A percentile compares a stretch with the other conserved stretches of the same genome.
phyloP scores from a whole-genome alignment of 345 rosid genomes.

The Raphanus sativus region DNA sequence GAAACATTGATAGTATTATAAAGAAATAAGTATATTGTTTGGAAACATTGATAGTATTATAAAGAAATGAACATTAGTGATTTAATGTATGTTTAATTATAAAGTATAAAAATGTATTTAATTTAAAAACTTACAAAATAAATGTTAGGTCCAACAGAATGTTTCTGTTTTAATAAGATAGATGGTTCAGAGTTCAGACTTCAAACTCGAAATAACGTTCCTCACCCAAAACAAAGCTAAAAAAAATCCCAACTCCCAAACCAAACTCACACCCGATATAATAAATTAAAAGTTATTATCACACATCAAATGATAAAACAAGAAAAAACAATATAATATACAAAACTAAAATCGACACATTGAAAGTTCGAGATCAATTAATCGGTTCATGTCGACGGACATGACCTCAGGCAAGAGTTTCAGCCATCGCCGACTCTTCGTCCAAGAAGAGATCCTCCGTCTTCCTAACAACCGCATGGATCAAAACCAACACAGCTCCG shows the following conservation, averaged over 20 bases:
- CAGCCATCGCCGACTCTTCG: constrained; percentile 49
- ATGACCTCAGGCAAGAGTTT: constrained; percentile 35
- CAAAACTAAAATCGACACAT: background rate
- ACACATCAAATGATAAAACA: constrained; percentile 1
- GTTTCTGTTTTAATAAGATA: too few relatives aligned
- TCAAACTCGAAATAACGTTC: background rate
- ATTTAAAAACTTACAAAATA: too few relatives aligned
- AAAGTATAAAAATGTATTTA: too few relatives aligned
- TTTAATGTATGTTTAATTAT: too few relatives aligned
- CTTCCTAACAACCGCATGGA: constrained; percentile 70
- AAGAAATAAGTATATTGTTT: too few relatives aligned
- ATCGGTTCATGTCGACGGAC: constrained; percentile 18
- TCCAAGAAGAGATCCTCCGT: constrained; percentile 63
- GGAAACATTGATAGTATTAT: too few relatives aligned
- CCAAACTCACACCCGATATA: constrained; percentile 24
- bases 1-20: too few relatives aligned
- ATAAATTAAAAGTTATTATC: background rate
- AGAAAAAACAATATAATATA: constrained; percentile 10
- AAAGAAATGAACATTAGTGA: too few relatives aligned
- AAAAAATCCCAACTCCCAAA: background rate
- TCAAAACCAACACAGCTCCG: constrained; percentile 53
- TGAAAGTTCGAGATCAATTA: background rate
- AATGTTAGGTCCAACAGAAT: too few relatives aligned
- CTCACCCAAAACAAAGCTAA: background rate
- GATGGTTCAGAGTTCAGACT: background rate